These are phyloP conservation scores for Eutrema japonicum DNA, from an alignment of 345 rosid genomes.

Conservation along the genomic window DNA sequence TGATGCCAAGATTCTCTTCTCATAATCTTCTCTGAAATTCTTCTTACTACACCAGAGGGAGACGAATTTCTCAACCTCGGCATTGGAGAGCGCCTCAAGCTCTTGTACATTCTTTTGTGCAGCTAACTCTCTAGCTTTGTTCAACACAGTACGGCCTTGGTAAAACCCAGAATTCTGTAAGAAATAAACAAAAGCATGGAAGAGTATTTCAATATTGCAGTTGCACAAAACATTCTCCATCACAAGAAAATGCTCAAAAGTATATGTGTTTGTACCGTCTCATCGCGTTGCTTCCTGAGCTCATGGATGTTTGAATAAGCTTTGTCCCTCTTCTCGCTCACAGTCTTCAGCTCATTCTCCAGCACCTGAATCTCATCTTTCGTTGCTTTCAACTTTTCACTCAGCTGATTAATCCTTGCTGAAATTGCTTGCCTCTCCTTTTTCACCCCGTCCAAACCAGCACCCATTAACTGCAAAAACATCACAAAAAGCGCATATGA, in stretches of 20 bases:
- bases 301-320: slow-evolving; percentile 57
- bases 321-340: slow-evolving; percentile 66
- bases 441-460: slow-evolving; percentile 83
- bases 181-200: slow-evolving; percentile 8
- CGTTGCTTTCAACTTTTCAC: slow-evolving; percentile 56
- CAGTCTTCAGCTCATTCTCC: slow-evolving; percentile 58
- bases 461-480: slow-evolving; percentile 73
- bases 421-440: slow-evolving; percentile 79
- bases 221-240: slow-evolving; percentile 23
- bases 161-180: slow-evolving; percentile 60
- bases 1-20: slow-evolving; percentile 72
- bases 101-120: slow-evolving; percentile 57
- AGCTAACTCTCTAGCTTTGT: slow-evolving; percentile 68
- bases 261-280: slow-evolving; percentile 55
- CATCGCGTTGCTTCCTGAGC: slow-evolving; percentile 68
- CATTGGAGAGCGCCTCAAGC: slow-evolving; percentile 56
- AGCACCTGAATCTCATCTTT: slow-evolving; percentile 62
- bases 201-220: neutral
- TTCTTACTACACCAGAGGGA: slow-evolving; percentile 70
- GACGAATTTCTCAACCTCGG: slow-evolving; percentile 80
- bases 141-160: slow-evolving; percentile 55
- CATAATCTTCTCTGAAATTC: slow-evolving; percentile 85
- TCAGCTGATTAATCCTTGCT: slow-evolving; percentile 58
- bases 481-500: slow-evolving; percentile 6
- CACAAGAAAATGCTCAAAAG: neutral